A percentile compares a stretch with the other conserved stretches of the same genome.
These are phyloP conservation scores for Naganishia liquefaciens DNA, from an alignment of 1,284 basidiomycete species.

Conservation along the genomic window DNA sequence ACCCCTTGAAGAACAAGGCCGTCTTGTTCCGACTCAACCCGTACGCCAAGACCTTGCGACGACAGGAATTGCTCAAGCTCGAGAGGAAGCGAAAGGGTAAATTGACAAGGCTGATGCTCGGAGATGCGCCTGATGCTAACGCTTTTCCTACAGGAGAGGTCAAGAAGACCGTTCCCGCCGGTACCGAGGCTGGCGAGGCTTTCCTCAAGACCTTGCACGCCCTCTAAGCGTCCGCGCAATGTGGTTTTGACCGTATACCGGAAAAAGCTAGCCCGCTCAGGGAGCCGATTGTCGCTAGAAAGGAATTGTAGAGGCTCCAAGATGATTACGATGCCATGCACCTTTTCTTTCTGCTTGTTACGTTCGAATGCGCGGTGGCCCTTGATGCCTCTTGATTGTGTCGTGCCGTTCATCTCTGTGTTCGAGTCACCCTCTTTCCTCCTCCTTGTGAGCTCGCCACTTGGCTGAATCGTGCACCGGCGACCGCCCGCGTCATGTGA, in stretches of 20 bases:
- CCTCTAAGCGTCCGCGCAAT: conserved; percentile 63
- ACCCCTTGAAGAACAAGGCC: conserved; percentile 93
- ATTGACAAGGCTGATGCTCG: conserved; percentile 26
- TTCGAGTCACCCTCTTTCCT: not conserved
- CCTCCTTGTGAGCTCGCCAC: too few relatives aligned
- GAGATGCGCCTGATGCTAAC: not conserved
- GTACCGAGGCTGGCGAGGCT: conserved; percentile 69
- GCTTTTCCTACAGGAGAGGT: conserved; percentile 35
- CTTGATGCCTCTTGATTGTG: too few relatives aligned
- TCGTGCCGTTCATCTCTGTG: too few relatives aligned
- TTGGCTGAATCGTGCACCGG: too few relatives aligned
- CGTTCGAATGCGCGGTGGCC: too few relatives aligned
- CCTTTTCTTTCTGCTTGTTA: too few relatives aligned
- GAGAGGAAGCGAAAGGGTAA: conserved; percentile 51
- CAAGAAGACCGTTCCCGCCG: conserved; percentile 51
- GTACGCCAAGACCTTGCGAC: conserved; percentile 91
- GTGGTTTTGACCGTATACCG: not conserved
- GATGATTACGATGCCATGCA: too few relatives aligned
- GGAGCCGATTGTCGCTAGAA: too few relatives aligned
- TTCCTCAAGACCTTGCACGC: conserved; percentile 86
- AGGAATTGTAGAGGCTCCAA: too few relatives aligned
- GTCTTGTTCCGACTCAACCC: conserved; percentile 99
- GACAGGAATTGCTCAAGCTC: conserved; percentile 68
- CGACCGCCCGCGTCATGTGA: conserved; percentile 1
- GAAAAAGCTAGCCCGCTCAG: too few relatives aligned